A percentile compares a stretch with the other conserved stretches of the same genome.
Evolutionary conservation across 164 flowering plant genomes (phyloP).

Genomic region (Vitis labrusca): DNA sequence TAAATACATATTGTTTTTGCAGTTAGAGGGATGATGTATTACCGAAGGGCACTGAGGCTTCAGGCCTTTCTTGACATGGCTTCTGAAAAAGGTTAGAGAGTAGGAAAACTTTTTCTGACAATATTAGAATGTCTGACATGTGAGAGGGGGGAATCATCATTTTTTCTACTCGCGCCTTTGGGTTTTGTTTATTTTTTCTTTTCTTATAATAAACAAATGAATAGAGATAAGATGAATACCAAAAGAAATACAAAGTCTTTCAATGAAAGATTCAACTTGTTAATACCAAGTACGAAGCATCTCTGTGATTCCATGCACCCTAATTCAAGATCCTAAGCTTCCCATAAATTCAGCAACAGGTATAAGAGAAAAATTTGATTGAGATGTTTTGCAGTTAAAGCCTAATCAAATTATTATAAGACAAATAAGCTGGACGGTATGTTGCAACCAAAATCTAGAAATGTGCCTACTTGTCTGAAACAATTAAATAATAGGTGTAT

Average conservation of each 20-base stretch:
- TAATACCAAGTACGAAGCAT: not conserved
- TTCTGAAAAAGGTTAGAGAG: conserved; percentile 54
- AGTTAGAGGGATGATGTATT: conserved; percentile 99
- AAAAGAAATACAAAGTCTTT: not conserved
- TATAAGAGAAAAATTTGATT: not conserved
- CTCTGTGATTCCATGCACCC: not conserved
- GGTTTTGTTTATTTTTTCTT: not conserved
- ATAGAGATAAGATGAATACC: not conserved
- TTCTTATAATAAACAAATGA: not conserved
- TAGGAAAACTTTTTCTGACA: not conserved
- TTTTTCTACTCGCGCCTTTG: not conserved
- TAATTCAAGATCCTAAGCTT: not conserved
- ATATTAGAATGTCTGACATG: not conserved
- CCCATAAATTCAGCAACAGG: not conserved
- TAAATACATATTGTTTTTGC: conserved; percentile 24
- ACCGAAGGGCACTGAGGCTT: conserved; percentile 84
- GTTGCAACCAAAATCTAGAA: no score
- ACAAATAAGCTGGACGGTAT: no score
- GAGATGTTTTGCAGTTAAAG: not conserved
- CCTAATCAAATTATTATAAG: not conserved
- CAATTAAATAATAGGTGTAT: no score
- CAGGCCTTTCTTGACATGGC: conserved; percentile 99
- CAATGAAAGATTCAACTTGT: not conserved
- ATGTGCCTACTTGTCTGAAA: no score
- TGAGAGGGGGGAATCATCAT: not conserved